Percentiles rank a stretch among this genome's conserved stretches.
These are phyloP conservation scores for Suillus hirtellus DNA, from an alignment of 768 basidiomycete species.

Conservation along the genomic window DNA sequence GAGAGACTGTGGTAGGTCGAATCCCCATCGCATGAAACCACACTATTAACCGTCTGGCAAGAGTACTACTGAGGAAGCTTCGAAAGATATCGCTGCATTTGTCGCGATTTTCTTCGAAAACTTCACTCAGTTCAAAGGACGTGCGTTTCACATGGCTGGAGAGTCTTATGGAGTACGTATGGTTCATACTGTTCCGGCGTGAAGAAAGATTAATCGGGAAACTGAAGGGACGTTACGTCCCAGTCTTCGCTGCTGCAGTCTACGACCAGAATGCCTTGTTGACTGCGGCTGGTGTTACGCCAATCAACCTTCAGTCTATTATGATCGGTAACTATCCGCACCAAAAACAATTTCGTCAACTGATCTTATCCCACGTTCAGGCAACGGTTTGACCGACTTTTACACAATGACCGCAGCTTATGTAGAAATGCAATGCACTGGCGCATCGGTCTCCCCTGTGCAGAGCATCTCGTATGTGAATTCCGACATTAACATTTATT, in stretches of 20 bases:
- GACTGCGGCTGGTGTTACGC: slow-evolving; percentile 45
- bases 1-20: slow-evolving; percentile 38
- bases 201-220: background rate
- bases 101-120: slow-evolving; percentile 73
- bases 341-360: background rate
- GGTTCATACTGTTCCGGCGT: background rate
- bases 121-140: slow-evolving; percentile 69
- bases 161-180: slow-evolving; percentile 53
- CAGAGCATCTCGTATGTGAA: slow-evolving; percentile 42
- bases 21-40: slow-evolving; percentile 7
- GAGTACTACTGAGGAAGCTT: slow-evolving; percentile 67
- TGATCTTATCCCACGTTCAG: slow-evolving; percentile 21
- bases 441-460: slow-evolving; percentile 48
- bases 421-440: slow-evolving; percentile 58
- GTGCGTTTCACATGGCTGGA: slow-evolving; percentile 61
- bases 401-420: slow-evolving; percentile 41
- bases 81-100: slow-evolving; percentile 70
- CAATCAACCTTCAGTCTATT: slow-evolving; percentile 49
- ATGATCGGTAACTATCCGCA: slow-evolving; percentile 43
- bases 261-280: slow-evolving; percentile 49
- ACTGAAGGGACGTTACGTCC: slow-evolving; percentile 50
- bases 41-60: slow-evolving; percentile 22
- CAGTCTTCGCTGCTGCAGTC: slow-evolving; percentile 48
- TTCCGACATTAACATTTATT: slow-evolving; percentile 3
- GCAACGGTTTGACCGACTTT: slow-evolving; percentile 47